Conservation (phyloP, 176 grass and related monocot genomes). For the Canna indica region DNA sequence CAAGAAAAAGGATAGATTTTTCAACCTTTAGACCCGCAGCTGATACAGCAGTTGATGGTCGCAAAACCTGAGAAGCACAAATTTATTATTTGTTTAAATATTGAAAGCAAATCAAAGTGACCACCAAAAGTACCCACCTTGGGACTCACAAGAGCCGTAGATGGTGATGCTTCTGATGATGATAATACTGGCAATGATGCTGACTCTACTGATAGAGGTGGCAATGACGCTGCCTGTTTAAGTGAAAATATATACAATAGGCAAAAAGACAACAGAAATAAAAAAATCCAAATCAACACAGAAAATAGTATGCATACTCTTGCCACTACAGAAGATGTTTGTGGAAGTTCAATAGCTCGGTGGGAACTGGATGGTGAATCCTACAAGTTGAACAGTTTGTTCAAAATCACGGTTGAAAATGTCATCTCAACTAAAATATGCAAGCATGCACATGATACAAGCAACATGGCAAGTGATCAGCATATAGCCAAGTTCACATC, state of each 20-base stretch:
- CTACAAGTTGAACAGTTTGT: constrained; percentile 23
- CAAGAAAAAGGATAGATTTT: not conserved
- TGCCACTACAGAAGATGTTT: constrained; percentile 13
- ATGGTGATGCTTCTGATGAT: constrained; percentile 7
- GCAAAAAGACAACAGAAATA: not conserved
- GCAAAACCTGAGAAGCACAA: constrained; percentile 39
- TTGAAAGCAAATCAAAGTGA: constrained; percentile 2
- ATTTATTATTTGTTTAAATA: not conserved
- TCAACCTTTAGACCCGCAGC: constrained; percentile 41
- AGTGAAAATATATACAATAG: constrained; percentile 1
- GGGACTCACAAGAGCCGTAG: constrained; percentile 25
- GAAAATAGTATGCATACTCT: constrained; percentile 20
- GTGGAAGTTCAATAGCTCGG: constrained; percentile 39
- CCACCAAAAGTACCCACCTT: constrained; percentile 23
- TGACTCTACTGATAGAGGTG: constrained; percentile 21
- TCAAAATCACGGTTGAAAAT: constrained; percentile 3
- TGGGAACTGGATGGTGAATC: constrained; percentile 29
- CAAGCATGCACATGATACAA: constrained; percentile 7
- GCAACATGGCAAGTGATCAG: not conserved
- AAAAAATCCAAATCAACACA: not conserved
- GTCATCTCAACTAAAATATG: not conserved
- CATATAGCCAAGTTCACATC: not conserved
- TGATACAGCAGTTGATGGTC: constrained; percentile 35
- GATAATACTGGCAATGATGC: constrained; percentile 7
- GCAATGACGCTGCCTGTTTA: constrained; percentile 30